Conservation (phyloP, 495 filamentous ascomycete species). For the Penicillium waksmanii region DNA sequence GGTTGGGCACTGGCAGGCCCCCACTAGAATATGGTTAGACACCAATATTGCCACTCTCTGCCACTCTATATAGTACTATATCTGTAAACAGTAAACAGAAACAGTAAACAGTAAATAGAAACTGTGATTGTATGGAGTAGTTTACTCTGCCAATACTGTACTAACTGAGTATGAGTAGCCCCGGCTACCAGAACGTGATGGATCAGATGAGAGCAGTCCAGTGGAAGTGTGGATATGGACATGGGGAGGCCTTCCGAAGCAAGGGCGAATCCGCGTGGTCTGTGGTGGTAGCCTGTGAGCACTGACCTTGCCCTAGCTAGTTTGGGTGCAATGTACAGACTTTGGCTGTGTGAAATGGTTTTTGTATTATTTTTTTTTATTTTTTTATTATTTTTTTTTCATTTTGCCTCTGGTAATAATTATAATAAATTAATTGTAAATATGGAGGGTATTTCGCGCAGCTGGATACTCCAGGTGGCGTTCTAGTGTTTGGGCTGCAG, state of each 20-base stretch:
- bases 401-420: neutral
- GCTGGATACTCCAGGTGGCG: neutral
- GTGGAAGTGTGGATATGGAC: too few species aligned
- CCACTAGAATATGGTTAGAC: neutral
- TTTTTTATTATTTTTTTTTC: neutral
- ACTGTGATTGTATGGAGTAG: neutral
- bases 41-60: neutral
- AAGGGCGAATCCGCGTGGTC: slow-evolving; percentile 14
- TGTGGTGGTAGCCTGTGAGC: too few species aligned
- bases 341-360: too few species aligned
- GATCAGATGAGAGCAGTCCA: slow-evolving; percentile 23
- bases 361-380: too few species aligned
- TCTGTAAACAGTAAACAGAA: neutral
- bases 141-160: too few species aligned
- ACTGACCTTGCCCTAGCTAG: too few species aligned
- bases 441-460: slow-evolving; percentile 7
- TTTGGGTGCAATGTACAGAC: too few species aligned
- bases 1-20: neutral
- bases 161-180: neutral
- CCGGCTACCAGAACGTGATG: slow-evolving; percentile 6
- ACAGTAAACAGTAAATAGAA: neutral
- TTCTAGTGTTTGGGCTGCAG: neutral
- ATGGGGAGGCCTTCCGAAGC: neutral
- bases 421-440: too few species aligned
- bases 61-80: neutral